phyloP scores from a whole-genome alignment of 345 rosid species.

The Citrus mangshanensis region DNA sequence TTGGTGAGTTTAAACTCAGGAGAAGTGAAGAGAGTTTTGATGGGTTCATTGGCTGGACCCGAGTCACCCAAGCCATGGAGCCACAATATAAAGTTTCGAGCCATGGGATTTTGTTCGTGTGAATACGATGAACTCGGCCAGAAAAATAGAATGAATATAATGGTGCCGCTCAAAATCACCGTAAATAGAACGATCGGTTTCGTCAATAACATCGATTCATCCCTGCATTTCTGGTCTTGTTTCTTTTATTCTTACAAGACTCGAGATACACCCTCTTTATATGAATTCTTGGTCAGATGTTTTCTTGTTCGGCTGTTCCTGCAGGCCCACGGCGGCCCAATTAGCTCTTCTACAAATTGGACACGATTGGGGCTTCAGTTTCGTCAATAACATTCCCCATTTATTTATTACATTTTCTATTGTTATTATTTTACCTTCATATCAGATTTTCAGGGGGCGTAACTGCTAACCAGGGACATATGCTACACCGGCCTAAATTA shows the following conservation, averaged over 20 bases:
- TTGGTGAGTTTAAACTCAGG: slow-evolving; percentile 52
- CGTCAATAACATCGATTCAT: neutral
- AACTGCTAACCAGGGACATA: too few relatives aligned
- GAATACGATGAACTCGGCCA: slow-evolving; percentile 27
- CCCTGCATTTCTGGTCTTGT: neutral
- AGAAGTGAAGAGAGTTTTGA: slow-evolving; percentile 62
- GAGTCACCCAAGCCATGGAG: slow-evolving; percentile 88
- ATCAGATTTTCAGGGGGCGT: too few relatives aligned
- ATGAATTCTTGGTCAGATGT: too few relatives aligned
- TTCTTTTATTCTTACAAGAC: neutral
- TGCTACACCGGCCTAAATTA: too few relatives aligned
- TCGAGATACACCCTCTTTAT: neutral
- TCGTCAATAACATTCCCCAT: too few relatives aligned
- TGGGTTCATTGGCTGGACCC: slow-evolving; percentile 87
- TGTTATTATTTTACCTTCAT: too few relatives aligned
- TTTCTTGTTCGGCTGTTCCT: neutral
- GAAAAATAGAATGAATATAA: slow-evolving; percentile 30
- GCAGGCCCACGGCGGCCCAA: too few relatives aligned
- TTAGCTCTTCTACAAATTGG: too few relatives aligned
- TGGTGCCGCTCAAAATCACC: slow-evolving; percentile 25
- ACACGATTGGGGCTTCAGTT: too few relatives aligned
- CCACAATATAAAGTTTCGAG: slow-evolving; percentile 71
- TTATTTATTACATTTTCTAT: too few relatives aligned
- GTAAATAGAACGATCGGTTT: slow-evolving; percentile 17
- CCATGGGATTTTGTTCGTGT: slow-evolving; percentile 29